A percentile compares a stretch with the other conserved stretches of the same genome.
These are phyloP conservation scores for Rhodotorula glutinis DNA, from an alignment of 1,284 basidiomycete genomes.

Conservation along the genomic window DNA sequence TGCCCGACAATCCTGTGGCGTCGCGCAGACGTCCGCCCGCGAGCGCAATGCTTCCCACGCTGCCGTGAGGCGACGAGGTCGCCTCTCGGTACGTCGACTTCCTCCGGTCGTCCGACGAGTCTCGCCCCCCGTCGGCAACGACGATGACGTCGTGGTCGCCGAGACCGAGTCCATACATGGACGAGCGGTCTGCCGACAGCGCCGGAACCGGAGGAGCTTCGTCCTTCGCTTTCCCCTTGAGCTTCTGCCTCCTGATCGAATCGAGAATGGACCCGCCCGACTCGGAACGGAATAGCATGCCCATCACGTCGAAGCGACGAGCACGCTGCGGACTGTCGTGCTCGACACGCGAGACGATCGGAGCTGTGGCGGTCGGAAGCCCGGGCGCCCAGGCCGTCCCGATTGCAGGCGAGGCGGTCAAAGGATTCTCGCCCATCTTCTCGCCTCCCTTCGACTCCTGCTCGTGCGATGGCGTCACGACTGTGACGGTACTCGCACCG, in stretches of 20 bases:
- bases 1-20: neutral
- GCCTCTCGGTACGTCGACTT: conserved; percentile 11
- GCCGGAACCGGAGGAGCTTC: conserved; percentile 13
- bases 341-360: neutral
- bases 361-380: neutral
- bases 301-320: conserved; percentile 39
- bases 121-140: conserved; percentile 23
- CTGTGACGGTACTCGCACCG: conserved; percentile 15
- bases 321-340: conserved; percentile 12
- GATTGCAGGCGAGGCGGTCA: conserved; percentile 11
- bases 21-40: neutral
- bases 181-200: conserved; percentile 11
- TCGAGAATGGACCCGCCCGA: conserved; percentile 12
- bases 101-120: neutral
- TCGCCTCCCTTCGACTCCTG: conserved; percentile 5
- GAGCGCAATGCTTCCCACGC: conserved; percentile 1
- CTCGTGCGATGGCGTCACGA: conserved; percentile 5
- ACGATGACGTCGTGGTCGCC: conserved; percentile 31
- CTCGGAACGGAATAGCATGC: conserved; percentile 27
- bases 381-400: conserved; percentile 9
- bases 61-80: neutral
- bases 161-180: conserved; percentile 25
- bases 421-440: conserved; percentile 23
- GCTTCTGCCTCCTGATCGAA: neutral
- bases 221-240: conserved; percentile 12